phyloP scores from a whole-genome alignment of 371 early-diverging fungal species.

The Circinella umbellata region DNA sequence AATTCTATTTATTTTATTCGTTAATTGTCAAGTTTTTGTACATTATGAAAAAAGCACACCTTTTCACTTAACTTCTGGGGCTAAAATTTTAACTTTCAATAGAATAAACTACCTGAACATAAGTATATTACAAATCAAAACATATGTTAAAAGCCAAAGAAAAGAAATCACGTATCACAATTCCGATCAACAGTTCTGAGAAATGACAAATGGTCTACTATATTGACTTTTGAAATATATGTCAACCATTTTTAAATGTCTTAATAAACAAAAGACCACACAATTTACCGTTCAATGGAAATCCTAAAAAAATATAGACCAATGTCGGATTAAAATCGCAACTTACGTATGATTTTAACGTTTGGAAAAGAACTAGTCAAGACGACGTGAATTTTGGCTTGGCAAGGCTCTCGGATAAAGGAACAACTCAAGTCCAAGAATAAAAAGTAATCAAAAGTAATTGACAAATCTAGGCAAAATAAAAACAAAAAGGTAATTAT shows the following conservation, averaged over 20 bases:
- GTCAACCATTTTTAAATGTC: neutral
- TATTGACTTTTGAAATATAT: neutral
- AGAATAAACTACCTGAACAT: too few relatives aligned
- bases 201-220: neutral
- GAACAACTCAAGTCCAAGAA: neutral
- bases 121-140: too few relatives aligned
- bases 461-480: neutral
- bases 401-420: neutral
- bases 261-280: neutral
- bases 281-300: neutral
- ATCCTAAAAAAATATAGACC: neutral
- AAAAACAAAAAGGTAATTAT: slow-evolving; percentile 1
- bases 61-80: too few relatives aligned
- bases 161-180: too few relatives aligned
- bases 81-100: too few relatives aligned
- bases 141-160: too few relatives aligned
- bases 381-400: neutral
- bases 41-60: too few relatives aligned
- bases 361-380: neutral
- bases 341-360: neutral
- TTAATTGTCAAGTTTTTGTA: too few relatives aligned
- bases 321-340: neutral
- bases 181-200: too few relatives aligned
- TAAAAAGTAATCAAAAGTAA: neutral
- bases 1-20: too few relatives aligned